phyloP scores from a whole-genome alignment of 2,329 filamentous ascomycete species.

The Paramyrothecium sp. region DNA sequence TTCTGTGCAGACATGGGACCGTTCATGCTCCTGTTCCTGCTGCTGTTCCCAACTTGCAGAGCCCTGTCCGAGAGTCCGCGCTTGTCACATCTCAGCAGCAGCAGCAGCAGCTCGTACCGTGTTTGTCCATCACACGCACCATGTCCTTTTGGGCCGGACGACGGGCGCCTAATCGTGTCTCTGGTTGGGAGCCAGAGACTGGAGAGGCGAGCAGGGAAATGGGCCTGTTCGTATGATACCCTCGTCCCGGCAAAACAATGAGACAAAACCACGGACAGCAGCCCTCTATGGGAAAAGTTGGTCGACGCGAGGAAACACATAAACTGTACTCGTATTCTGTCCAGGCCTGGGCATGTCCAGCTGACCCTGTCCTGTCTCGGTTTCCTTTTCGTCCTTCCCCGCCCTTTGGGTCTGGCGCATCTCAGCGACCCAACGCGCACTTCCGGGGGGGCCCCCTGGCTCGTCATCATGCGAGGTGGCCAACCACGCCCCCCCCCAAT shows the following conservation, averaged over 20 bases:
- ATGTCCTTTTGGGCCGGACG: too few species aligned
- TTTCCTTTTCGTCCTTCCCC: neutral
- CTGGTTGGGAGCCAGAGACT: too few species aligned
- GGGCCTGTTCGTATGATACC: too few species aligned
- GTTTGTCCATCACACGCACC: too few species aligned
- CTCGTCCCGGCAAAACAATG: too few species aligned
- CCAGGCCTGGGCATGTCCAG: neutral
- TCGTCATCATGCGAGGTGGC: neutral
- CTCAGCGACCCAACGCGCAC: neutral
- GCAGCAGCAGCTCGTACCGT: neutral
- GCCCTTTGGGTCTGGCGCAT: neutral
- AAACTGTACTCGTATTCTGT: too few species aligned
- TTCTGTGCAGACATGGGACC: neutral
- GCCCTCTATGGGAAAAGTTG: too few species aligned
- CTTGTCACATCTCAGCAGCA: neutral
- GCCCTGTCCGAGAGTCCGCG: too few species aligned
- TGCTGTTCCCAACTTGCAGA: neutral
- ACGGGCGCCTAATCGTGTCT: too few species aligned
- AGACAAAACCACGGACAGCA: too few species aligned
- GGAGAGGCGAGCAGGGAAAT: too few species aligned
- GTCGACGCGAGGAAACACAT: too few species aligned
- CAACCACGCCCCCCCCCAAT: neutral
- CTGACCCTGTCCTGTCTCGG: neutral
- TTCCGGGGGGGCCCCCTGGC: neutral
- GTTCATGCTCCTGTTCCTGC: constrained; percentile 7